These are phyloP conservation scores for Kwoniella pini DNA, from an alignment of 768 basidiomycete genomes.

Conservation along the genomic window DNA sequence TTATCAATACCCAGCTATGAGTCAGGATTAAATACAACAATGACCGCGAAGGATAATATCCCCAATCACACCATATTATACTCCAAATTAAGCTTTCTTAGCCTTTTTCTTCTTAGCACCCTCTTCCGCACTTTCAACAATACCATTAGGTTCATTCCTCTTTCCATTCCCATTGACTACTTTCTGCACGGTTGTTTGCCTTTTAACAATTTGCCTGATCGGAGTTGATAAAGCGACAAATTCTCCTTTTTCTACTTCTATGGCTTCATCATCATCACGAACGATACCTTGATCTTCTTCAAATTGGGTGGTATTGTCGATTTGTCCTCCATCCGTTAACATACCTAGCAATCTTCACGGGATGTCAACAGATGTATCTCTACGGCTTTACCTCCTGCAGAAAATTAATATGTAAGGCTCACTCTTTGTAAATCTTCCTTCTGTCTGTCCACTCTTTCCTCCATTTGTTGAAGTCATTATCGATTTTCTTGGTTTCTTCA, in stretches of 20 bases:
- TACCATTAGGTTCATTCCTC: background rate
- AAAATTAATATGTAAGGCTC: constrained; percentile 52
- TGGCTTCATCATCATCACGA: constrained; percentile 71
- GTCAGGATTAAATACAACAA: no score
- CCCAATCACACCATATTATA: no score
- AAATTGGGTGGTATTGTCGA: constrained; percentile 66
- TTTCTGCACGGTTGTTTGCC: background rate
- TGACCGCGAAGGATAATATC: no score
- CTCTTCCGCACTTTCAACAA: constrained; percentile 4
- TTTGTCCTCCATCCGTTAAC: constrained; percentile 67
- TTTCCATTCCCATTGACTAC: background rate
- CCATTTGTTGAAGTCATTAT: constrained; percentile 77
- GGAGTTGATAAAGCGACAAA: constrained; percentile 58
- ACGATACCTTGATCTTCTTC: constrained; percentile 82
- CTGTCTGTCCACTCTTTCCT: constrained; percentile 75
- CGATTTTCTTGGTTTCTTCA: constrained; percentile 68
- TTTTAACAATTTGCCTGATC: background rate
- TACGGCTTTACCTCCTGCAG: background rate
- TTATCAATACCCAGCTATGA: no score
- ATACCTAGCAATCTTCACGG: constrained; percentile 70
- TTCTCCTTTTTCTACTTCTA: constrained; percentile 64
- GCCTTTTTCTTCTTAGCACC: constrained; percentile 37
- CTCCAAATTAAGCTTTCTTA: constrained; percentile 28
- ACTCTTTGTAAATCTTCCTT: constrained; percentile 75
- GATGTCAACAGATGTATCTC: background rate